Evolutionary conservation across 139 green algal genomes (phyloP).

Genomic region (Asterochloris erici): DNA sequence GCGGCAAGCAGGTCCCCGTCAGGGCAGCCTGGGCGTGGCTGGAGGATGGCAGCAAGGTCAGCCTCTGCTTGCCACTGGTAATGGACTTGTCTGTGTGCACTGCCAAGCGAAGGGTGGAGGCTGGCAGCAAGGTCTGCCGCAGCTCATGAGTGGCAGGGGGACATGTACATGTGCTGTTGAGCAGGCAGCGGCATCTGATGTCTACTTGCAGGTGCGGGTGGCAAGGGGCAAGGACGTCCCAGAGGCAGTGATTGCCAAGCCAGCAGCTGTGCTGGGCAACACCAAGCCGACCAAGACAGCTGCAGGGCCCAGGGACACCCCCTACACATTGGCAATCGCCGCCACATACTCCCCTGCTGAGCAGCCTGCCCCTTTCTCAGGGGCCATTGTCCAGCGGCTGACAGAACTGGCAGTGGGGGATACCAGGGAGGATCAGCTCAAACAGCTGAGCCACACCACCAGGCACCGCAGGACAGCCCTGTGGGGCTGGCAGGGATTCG

Average conservation of each 20-base stretch:
- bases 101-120: not conserved
- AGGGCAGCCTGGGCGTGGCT: conserved; percentile 48
- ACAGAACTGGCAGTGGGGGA: too few species aligned
- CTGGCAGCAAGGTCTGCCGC: conserved; percentile 2
- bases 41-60: conserved; percentile 70
- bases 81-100: not conserved
- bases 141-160: not conserved
- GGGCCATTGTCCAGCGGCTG: too few species aligned
- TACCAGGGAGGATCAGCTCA: too few species aligned
- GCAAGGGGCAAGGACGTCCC: conserved; percentile 48
- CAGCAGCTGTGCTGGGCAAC: too few species aligned
- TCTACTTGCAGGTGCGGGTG: conserved; percentile 38
- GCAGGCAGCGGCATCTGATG: not conserved
- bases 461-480: too few species aligned
- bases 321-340: too few species aligned
- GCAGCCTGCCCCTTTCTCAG: too few species aligned
- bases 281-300: too few species aligned
- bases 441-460: too few species aligned
- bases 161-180: not conserved
- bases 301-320: too few species aligned
- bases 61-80: not conserved
- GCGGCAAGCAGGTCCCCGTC: conserved; percentile 55
- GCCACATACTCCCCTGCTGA: too few species aligned
- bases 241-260: conserved; percentile 37
- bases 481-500: too few species aligned